These are phyloP conservation scores for Herpetospermum pedunculosum DNA, from an alignment of 306 rosid genomes.

Conservation along the genomic window DNA sequence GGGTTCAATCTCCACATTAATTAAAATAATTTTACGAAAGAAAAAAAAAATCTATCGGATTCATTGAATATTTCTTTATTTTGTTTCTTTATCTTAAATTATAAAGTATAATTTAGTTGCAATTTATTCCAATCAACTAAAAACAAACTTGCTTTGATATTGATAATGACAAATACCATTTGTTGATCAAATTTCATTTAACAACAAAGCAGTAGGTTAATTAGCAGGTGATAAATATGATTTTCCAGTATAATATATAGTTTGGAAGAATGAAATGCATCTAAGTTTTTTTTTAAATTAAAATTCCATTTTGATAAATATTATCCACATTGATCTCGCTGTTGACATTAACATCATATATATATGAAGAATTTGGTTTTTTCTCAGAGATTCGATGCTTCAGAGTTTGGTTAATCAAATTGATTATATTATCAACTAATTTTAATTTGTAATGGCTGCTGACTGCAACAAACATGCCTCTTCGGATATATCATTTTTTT, in stretches of 20 bases:
- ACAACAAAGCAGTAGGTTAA: not conserved
- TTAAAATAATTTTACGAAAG: no score
- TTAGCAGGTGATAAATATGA: not conserved
- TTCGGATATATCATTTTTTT: not conserved
- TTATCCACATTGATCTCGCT: not conserved
- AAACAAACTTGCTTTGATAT: constrained; percentile 1
- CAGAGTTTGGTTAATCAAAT: not conserved
- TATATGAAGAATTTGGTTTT: not conserved
- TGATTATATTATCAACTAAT: not conserved
- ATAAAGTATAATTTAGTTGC: not conserved
- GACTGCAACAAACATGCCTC: not conserved
- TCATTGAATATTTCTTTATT: no score
- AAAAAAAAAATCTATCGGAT: no score
- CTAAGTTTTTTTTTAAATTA: not conserved
- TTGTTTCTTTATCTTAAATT: not conserved
- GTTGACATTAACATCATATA: not conserved
- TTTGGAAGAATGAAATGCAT: not conserved
- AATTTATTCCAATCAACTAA: not conserved
- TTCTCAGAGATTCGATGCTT: not conserved
- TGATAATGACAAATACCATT: not conserved
- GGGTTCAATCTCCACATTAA: no score
- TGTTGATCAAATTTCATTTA: not conserved
- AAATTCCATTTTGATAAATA: not conserved
- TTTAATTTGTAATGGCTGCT: not conserved
- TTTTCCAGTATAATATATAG: not conserved